A percentile compares a stretch with the other conserved stretches of the same genome.
Evolutionary conservation across 345 rosid genomes (phyloP).

Genomic region (Chamaenerion angustifolium): DNA sequence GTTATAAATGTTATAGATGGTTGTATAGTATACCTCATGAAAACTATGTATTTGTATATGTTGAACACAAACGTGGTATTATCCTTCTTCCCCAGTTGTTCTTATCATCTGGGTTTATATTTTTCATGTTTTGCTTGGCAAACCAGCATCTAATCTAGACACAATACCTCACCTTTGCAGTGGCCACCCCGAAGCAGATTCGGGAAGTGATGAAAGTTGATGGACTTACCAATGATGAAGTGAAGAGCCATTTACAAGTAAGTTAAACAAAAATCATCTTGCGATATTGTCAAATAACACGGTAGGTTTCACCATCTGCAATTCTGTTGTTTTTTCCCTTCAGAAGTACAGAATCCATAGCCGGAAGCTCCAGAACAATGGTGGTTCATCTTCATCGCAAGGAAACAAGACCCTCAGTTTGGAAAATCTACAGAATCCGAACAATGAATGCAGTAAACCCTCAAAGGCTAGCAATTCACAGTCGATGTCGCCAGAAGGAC

Average conservation of each 20-base stretch:
- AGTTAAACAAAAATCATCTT: too few species aligned
- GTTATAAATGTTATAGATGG: too few species aligned
- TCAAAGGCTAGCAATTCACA: slow-evolving; percentile 40
- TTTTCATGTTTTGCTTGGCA: neutral
- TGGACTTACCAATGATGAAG: slow-evolving; percentile 96
- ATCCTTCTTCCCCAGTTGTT: too few species aligned
- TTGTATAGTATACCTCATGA: too few species aligned
- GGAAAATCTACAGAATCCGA: slow-evolving; percentile 49
- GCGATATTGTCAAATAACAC: too few species aligned
- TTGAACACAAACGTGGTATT: too few species aligned
- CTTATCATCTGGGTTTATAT: neutral
- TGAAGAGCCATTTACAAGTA: slow-evolving; percentile 97
- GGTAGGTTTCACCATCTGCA: too few species aligned
- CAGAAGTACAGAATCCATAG: slow-evolving; percentile 81
- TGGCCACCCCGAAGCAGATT: slow-evolving; percentile 94
- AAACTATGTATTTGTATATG: too few species aligned
- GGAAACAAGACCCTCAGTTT: slow-evolving; percentile 32
- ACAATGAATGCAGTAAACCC: slow-evolving; percentile 29
- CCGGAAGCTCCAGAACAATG: slow-evolving; percentile 22
- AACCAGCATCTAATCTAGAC: neutral
- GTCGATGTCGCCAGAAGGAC: slow-evolving; percentile 74
- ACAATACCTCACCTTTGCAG: slow-evolving; percentile 28
- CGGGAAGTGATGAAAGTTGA: slow-evolving; percentile 90
- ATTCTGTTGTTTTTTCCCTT: slow-evolving; percentile 5
- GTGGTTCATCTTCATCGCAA: slow-evolving; percentile 16